Evolutionary conservation across 495 filamentous ascomycete genomes (phyloP).

Genomic region (Pseudevernia furfuracea): DNA sequence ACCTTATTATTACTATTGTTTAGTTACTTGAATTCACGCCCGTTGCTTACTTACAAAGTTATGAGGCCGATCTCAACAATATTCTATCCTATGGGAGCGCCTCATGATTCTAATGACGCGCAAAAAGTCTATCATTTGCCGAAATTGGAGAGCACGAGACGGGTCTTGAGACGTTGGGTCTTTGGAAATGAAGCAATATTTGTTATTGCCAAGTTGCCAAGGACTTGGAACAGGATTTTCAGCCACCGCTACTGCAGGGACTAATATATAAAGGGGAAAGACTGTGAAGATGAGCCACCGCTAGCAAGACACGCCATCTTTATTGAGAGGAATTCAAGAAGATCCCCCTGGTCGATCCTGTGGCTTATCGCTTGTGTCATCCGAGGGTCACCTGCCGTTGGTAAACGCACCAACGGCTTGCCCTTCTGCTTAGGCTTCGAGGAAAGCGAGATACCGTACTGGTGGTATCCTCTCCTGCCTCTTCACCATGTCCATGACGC

Average conservation of each 20-base stretch:
- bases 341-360: constrained; percentile 9
- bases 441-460: too few species aligned
- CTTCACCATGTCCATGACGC: constrained; percentile 15
- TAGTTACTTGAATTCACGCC: neutral
- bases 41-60: neutral
- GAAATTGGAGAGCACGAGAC: neutral
- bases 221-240: neutral
- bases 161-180: neutral
- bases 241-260: constrained; percentile 7
- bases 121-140: constrained; percentile 1
- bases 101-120: constrained; percentile 5
- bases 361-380: constrained; percentile 10
- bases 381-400: neutral
- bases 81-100: constrained; percentile 8
- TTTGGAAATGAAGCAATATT: neutral
- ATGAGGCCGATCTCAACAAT: neutral
- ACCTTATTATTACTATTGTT: too few species aligned
- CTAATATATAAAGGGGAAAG: neutral
- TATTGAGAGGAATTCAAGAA: too few species aligned
- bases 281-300: neutral
- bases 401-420: neutral
- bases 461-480: too few species aligned
- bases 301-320: neutral
- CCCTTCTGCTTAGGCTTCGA: neutral
- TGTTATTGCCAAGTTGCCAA: neutral